Evolutionary conservation across 2,329 filamentous ascomycete genomes (phyloP).

Genomic region (Tolypocladium sp.): DNA sequence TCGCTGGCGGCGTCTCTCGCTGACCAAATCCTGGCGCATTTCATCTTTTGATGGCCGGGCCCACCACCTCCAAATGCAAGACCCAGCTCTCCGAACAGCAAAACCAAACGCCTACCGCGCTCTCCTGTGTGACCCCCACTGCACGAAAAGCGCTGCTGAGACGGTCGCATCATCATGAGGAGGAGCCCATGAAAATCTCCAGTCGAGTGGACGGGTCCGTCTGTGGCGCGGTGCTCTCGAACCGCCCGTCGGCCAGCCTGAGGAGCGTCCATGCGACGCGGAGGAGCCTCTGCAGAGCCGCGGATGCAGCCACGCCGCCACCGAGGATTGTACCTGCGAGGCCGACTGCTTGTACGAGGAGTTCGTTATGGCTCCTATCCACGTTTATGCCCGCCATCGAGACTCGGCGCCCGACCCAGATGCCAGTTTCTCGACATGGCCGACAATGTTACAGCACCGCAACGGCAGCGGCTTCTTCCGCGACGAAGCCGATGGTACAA

Average conservation of each 20-base stretch:
- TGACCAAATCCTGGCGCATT: background rate
- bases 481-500: slow-evolving; percentile 5
- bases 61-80: background rate
- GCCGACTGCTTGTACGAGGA: slow-evolving; percentile 19
- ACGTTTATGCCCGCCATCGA: slow-evolving; percentile 25
- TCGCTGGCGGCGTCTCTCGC: background rate
- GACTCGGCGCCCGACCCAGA: slow-evolving; percentile 7
- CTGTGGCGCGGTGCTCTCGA: slow-evolving; percentile 45
- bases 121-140: background rate
- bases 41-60: background rate
- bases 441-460: slow-evolving; percentile 17
- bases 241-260: slow-evolving; percentile 27
- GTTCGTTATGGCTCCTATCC: slow-evolving; percentile 29
- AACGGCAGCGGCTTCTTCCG: slow-evolving; percentile 10
- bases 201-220: slow-evolving; percentile 51
- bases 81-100: background rate
- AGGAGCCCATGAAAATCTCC: slow-evolving; percentile 51
- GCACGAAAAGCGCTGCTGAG: background rate
- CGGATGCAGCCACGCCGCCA: slow-evolving; percentile 9
- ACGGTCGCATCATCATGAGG: slow-evolving; percentile 31
- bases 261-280: slow-evolving; percentile 10
- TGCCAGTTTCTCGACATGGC: slow-evolving; percentile 8
- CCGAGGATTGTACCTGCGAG: slow-evolving; percentile 4
- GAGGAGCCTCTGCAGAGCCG: slow-evolving; percentile 14
- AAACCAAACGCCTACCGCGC: background rate